Conservation (phyloP, 2,329 filamentous ascomycete species). For the Cryphonectria carpinicola region DNA sequence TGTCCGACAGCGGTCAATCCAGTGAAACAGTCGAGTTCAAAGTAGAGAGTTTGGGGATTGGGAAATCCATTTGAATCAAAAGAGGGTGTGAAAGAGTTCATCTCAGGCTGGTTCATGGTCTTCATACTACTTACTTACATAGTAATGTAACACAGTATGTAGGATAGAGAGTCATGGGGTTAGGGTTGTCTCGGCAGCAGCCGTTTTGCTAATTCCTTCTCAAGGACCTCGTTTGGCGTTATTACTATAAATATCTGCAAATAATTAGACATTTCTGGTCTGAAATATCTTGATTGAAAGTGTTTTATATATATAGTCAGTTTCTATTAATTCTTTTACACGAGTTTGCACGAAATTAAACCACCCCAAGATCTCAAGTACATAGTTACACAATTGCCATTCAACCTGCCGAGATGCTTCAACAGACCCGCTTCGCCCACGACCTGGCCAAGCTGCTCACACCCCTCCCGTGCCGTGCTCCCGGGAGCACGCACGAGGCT, state of each 20-base stretch:
- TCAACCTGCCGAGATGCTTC: conserved; percentile 11
- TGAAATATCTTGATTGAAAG: not conserved
- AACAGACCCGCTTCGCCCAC: conserved; percentile 11
- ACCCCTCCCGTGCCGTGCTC: conserved; percentile 11
- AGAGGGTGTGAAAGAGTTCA: too few relatives aligned
- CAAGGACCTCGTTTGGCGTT: too few relatives aligned
- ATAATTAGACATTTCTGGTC: not conserved
- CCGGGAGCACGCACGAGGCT: not conserved
- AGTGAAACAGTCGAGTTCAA: too few relatives aligned
- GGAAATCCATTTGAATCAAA: too few relatives aligned
- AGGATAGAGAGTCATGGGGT: too few relatives aligned
- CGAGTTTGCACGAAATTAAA: not conserved
- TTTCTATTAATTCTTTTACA: not conserved
- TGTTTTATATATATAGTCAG: not conserved
- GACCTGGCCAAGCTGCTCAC: conserved; percentile 16
- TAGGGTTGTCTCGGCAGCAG: too few relatives aligned
- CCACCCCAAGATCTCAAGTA: not conserved
- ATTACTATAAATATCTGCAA: not conserved
- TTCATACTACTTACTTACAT: too few relatives aligned
- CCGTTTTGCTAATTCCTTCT: not conserved
- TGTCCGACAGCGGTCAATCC: not conserved
- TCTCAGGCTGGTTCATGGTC: too few relatives aligned
- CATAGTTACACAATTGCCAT: too few relatives aligned
- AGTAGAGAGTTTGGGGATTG: too few relatives aligned
- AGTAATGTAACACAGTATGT: too few relatives aligned